Evolutionary conservation across 192 early-diverging fungal genomes (phyloP), one percentile per base, ranked within the genome.

Genomic region (Anaeromyces robustus): DNA sequence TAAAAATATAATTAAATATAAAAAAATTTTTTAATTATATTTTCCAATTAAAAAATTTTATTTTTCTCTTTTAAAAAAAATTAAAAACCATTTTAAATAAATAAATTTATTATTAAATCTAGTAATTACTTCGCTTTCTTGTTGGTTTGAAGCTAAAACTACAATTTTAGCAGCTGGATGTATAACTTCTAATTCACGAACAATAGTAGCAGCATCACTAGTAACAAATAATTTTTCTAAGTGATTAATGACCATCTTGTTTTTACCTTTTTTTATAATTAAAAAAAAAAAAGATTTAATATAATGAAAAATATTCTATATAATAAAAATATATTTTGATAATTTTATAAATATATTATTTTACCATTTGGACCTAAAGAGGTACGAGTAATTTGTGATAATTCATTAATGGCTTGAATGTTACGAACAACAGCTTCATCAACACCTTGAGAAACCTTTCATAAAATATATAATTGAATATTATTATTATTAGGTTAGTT

Each of bases 231-330:
- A 90, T 89, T 98, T 98, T 83, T 97, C 96, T 81, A 97, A 88
- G 85, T 99, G 97, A 86, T 99, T 99, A 86, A 99, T 96, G 41
- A 99, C 94, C 93, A 99, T 98, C 86, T 99, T 99, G 89, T 99
- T 99, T 82, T 96, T 94, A 37, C 94, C 94, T 94, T 79, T 79
- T 29, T 31, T 34, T 30, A 34, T 29, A 29, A 31, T 30, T 19
- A 82, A 13, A 28, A 34, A 68, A 52, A 29, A 30, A 82, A 11
- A 34, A n/a, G n/a, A n/a, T n/a, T n/a, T 39, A 29, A 68, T 14
- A 29, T 77, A 80, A 30, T 52, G n/a, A 17, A 79, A 82, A 26
- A 18, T 30, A 34, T 34, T 34, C 12, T 7, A 34, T 34, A 34
- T n/a, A n/a, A n/a, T n/a, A n/a, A n/a, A n/a, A n/a, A n/a, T n/a